A percentile compares a stretch with the other conserved stretches of the same genome.
Evolutionary conservation across 257 asterid genomes (phyloP).

Genomic region (Ilex aquifolium): DNA sequence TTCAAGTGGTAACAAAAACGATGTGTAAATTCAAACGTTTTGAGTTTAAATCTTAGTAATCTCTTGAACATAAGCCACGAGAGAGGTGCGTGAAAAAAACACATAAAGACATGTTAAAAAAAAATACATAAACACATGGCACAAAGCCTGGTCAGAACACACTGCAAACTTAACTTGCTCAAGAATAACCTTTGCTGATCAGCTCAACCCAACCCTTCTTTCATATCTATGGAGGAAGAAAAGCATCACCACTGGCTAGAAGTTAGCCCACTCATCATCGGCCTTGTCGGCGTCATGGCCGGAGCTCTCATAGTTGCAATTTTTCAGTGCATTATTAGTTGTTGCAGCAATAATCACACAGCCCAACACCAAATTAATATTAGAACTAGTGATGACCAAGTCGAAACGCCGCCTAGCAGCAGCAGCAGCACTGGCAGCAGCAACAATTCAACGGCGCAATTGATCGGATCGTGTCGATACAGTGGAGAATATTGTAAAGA

Average conservation of each 20-base stretch:
- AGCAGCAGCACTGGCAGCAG: not conserved
- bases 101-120: too few relatives aligned
- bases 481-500: constrained; percentile 19
- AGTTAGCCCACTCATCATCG: constrained; percentile 39
- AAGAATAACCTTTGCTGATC: too few relatives aligned
- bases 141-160: too few relatives aligned
- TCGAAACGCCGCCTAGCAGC: not conserved
- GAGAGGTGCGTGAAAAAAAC: too few relatives aligned
- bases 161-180: too few relatives aligned
- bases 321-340: constrained; percentile 27
- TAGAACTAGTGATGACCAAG: not conserved
- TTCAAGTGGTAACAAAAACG: too few relatives aligned
- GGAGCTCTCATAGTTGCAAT: constrained; percentile 45
- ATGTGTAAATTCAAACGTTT: too few relatives aligned
- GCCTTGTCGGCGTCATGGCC: constrained; percentile 48
- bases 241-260: constrained; percentile 15
- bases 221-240: too few relatives aligned
- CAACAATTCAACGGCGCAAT: constrained; percentile 18
- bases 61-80: too few relatives aligned
- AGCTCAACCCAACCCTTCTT: too few relatives aligned
- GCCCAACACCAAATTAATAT: constrained; percentile 3
- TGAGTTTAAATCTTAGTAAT: too few relatives aligned
- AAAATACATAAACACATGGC: too few relatives aligned
- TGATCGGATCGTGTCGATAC: constrained; percentile 24
- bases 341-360: constrained; percentile 6